phyloP scores from a whole-genome alignment of 129 eudicot genomes.

The Flaveria brownii region DNA sequence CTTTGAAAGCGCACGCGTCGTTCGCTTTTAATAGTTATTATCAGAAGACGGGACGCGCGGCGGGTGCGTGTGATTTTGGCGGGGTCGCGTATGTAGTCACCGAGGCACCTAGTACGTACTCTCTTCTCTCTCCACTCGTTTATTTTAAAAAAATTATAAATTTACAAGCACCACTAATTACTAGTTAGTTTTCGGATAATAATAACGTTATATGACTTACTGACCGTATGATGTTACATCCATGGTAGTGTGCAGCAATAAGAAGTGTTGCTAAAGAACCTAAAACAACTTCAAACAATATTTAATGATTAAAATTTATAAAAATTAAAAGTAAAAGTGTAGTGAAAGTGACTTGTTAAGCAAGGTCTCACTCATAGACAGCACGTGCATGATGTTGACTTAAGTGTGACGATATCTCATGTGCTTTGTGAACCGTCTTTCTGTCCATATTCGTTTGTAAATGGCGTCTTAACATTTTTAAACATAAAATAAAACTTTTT shows the following conservation, averaged over 20 bases:
- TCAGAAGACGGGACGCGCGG: constrained; percentile 75
- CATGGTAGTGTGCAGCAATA: no score
- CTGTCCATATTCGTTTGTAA: background rate
- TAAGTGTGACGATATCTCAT: background rate
- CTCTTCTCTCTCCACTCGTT: background rate
- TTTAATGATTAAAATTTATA: background rate
- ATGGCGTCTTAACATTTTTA: no score
- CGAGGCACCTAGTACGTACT: constrained; percentile 75
- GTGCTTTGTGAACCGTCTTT: constrained; percentile 4
- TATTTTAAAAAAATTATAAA: no score
- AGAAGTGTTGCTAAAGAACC: no score
- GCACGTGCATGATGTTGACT: constrained; percentile 41
- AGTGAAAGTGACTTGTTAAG: background rate
- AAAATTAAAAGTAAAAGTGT: no score
- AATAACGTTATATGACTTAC: no score
- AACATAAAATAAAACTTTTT: background rate
- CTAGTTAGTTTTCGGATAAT: no score
- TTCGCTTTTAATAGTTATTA: constrained; percentile 89
- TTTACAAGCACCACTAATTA: no score
- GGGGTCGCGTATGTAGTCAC: constrained; percentile 71
- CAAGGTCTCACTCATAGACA: background rate
- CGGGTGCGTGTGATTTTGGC: constrained; percentile 65
- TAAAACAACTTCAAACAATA: background rate
- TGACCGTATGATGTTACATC: no score
- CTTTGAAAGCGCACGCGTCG: constrained; percentile 82